Base-by-base conservation (phyloP, 1,284 basidiomycete genomes). In the Irpex sp. region DNA sequence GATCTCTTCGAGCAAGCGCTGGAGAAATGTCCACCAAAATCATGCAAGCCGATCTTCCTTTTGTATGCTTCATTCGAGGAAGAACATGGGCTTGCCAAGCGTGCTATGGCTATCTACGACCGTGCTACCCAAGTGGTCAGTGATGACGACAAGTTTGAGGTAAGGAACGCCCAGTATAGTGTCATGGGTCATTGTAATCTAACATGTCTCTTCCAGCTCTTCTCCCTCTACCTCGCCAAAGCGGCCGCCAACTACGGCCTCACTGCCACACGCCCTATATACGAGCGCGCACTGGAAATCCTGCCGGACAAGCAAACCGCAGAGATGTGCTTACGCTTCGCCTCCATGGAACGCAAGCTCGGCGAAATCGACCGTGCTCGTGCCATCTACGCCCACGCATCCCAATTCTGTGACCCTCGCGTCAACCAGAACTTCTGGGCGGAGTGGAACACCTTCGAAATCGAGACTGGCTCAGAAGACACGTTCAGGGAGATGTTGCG, bases 401-500 rank as follows among this genome's bases (percentile, higher is more conserved):
- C 92, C 35, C 97, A 99, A 72, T 98, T 99, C 82, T 99, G 96
- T 76, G 97, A 99, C 73, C 96, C 96, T 18, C 85, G 96, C 39
- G 85, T 91, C 64, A 83, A 91, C 69, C 85, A 92, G 57, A 88
- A 89, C 64, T 99, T 98, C 81, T 99, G 97, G 96, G 78, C 83
- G 56, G 93, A 96, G 74, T 99, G 96, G 96, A 96, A 98, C 75
- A 81, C 81, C 58, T 99, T 99, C 78, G 96, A 99, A 78, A 93
- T 98, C 74, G 95, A 98, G 75, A 95, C 94, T 1, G 96, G 96
- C 0, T 96, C 93, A 0, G 97, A 99, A 74, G 96, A 99, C 72
- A 98, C 96, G 0, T 99, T 99, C 88, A 82, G 96, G 67, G 96
- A 99, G 79, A 98, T 98, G 93, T 77, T 99, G 63, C 88, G 97